Evolutionary conservation across 352 stramenopile genomes (phyloP).

Genomic region (Pythium insidiosum): DNA sequence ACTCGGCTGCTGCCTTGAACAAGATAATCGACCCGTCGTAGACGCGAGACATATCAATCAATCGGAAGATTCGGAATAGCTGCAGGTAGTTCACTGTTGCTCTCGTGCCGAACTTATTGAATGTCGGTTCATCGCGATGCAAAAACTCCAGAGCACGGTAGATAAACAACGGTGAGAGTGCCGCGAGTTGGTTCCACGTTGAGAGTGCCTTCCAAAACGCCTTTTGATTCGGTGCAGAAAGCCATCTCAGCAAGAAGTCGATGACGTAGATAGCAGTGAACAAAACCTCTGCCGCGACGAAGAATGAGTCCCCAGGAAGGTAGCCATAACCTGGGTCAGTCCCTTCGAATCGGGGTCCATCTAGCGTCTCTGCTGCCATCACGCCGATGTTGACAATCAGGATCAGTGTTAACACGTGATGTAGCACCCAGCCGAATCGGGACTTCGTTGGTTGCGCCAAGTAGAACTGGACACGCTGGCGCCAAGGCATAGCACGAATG

Average conservation of each 20-base stretch:
- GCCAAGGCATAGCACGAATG: constrained; percentile 23
- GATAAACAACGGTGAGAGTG: constrained; percentile 20
- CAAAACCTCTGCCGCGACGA: constrained; percentile 14
- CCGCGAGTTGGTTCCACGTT: constrained; percentile 26
- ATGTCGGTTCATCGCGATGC: constrained; percentile 11
- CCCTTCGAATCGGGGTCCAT: constrained; percentile 37
- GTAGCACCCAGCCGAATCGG: constrained; percentile 24
- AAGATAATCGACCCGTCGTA: constrained; percentile 41
- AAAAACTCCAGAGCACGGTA: constrained; percentile 8
- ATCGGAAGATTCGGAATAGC: constrained; percentile 24
- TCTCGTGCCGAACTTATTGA: constrained; percentile 7
- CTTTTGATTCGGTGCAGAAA: constrained; percentile 13
- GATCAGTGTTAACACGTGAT: constrained; percentile 24
- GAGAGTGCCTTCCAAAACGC: constrained; percentile 22
- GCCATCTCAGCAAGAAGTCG: constrained; percentile 31
- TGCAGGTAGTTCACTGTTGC: constrained; percentile 17
- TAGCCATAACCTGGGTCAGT: constrained; percentile 34
- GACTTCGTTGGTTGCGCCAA: constrained; percentile 33
- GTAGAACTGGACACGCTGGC: constrained; percentile 26
- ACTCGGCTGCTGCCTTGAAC: constrained; percentile 20
- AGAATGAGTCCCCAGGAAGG: constrained; percentile 22
- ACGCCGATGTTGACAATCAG: constrained; percentile 27
- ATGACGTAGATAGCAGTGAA: constrained; percentile 37
- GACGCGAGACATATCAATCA: constrained; percentile 23
- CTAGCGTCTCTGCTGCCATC: constrained; percentile 36